These are phyloP conservation scores for Vinca major DNA, from an alignment of 305 asterid genomes.

Conservation along the genomic window DNA sequence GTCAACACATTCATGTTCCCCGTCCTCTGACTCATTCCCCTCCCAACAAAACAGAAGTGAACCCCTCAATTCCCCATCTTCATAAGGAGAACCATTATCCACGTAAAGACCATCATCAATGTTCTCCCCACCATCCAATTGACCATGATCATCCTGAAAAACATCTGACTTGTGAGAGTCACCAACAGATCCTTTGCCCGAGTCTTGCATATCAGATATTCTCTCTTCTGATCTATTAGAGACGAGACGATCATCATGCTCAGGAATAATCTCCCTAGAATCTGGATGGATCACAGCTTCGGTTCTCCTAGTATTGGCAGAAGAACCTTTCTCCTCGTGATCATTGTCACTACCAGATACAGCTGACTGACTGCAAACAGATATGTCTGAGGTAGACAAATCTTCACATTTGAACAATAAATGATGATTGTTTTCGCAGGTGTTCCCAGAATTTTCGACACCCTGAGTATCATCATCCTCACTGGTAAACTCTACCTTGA, in stretches of 20 bases:
- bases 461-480: constrained; percentile 20
- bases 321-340: constrained; percentile 22
- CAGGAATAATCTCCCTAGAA: constrained; percentile 18
- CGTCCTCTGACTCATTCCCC: constrained; percentile 41
- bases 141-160: constrained; percentile 30
- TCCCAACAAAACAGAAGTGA: constrained; percentile 47
- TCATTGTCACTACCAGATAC: constrained; percentile 20
- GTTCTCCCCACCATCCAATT: constrained; percentile 24
- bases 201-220: constrained; percentile 20
- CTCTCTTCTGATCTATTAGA: constrained; percentile 21
- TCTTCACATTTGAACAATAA: constrained; percentile 20
- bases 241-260: constrained; percentile 21
- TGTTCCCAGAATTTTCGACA: constrained; percentile 23
- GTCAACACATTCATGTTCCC: constrained; percentile 51
- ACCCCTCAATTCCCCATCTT: constrained; percentile 86
- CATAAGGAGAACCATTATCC: constrained; percentile 82
- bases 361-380: constrained; percentile 22
- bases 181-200: constrained; percentile 30
- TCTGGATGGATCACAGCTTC: constrained; percentile 16
- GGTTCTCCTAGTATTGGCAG: constrained; percentile 19
- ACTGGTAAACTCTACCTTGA: constrained; percentile 14
- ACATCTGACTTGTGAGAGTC: constrained; percentile 29
- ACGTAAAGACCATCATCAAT: constrained; percentile 24
- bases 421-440: constrained; percentile 16
- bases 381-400: constrained; percentile 30